Evolutionary conservation across 768 basidiomycete species (phyloP).

Genomic region (Tylopilus vinaceipallidus): DNA sequence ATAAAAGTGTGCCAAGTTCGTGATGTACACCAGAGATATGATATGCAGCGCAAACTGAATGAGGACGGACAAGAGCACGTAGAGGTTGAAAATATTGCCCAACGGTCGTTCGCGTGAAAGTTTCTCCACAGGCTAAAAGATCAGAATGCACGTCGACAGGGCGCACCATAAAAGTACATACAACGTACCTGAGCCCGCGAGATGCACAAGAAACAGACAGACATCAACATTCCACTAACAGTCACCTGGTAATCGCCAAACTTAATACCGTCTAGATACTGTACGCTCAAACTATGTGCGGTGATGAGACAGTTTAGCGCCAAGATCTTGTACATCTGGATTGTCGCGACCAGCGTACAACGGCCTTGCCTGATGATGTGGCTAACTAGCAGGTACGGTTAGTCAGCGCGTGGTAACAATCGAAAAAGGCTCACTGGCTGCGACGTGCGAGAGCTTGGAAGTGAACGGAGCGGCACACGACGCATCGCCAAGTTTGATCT

Average conservation of each 20-base stretch:
- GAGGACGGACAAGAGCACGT: slow-evolving; percentile 88
- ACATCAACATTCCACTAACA: slow-evolving; percentile 91
- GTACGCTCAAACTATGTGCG: slow-evolving; percentile 96
- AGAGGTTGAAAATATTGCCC: slow-evolving; percentile 95
- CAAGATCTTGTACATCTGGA: slow-evolving; percentile 99
- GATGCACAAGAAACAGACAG: slow-evolving; percentile 97
- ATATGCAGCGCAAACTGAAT: slow-evolving; percentile 95
- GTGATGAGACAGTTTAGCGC: slow-evolving; percentile 97
- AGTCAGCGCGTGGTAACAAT: not conserved
- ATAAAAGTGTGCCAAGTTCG: slow-evolving; percentile 69
- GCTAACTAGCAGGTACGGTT: slow-evolving; percentile 55
- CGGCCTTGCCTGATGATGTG: slow-evolving; percentile 98
- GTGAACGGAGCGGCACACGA: slow-evolving; percentile 99
- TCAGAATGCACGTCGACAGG: not conserved
- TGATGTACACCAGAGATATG: slow-evolving; percentile 87
- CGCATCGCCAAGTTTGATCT: slow-evolving; percentile 99
- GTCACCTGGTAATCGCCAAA: slow-evolving; percentile 99
- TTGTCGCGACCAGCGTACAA: slow-evolving; percentile 96
- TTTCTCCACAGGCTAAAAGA: slow-evolving; percentile 95
- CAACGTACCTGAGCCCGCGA: slow-evolving; percentile 86
- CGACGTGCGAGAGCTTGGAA: slow-evolving; percentile 95
- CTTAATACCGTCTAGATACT: slow-evolving; percentile 98
- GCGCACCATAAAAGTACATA: not conserved
- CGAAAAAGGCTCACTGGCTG: slow-evolving; percentile 68
- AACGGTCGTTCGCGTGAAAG: slow-evolving; percentile 91